phyloP scores from a whole-genome alignment of 2,329 filamentous ascomycete species.

The Aspergillus ruber region DNA sequence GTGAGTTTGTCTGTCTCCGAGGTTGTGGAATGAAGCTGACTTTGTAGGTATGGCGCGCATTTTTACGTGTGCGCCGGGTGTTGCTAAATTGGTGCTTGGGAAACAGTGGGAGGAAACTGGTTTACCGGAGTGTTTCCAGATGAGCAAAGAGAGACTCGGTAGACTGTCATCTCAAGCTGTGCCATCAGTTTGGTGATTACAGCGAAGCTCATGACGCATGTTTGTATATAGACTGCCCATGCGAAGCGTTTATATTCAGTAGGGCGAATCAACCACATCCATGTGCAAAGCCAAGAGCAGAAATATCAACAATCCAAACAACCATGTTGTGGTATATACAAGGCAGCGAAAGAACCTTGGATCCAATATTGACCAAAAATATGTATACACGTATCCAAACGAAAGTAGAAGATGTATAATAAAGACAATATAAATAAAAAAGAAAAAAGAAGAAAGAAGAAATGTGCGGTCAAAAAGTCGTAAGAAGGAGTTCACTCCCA shows the following conservation, averaged over 20 bases:
- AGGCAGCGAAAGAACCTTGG: neutral
- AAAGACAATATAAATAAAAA: neutral
- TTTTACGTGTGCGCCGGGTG: conserved; percentile 41
- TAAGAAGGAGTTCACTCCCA: neutral
- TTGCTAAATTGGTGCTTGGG: conserved; percentile 38
- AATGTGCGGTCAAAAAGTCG: neutral
- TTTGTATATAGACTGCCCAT: neutral
- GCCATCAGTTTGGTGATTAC: conserved; percentile 14
- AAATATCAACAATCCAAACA: no score
- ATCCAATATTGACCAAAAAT: neutral
- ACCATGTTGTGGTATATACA: no score
- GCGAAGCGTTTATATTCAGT: neutral
- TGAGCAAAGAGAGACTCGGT: conserved; percentile 20
- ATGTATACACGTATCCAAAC: neutral
- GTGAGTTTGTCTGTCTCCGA: conserved; percentile 10
- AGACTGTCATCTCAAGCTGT: conserved; percentile 9
- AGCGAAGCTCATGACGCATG: no score
- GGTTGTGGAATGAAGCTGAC: neutral
- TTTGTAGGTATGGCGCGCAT: conserved; percentile 37
- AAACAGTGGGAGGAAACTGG: conserved; percentile 34
- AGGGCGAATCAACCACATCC: neutral
- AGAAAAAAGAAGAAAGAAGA: neutral
- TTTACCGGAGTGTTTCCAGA: conserved; percentile 31
- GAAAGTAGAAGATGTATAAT: neutral
- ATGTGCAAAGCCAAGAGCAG: neutral